Conservation (phyloP, 495 filamentous ascomycete species). For the Amorphotheca resinae region DNA sequence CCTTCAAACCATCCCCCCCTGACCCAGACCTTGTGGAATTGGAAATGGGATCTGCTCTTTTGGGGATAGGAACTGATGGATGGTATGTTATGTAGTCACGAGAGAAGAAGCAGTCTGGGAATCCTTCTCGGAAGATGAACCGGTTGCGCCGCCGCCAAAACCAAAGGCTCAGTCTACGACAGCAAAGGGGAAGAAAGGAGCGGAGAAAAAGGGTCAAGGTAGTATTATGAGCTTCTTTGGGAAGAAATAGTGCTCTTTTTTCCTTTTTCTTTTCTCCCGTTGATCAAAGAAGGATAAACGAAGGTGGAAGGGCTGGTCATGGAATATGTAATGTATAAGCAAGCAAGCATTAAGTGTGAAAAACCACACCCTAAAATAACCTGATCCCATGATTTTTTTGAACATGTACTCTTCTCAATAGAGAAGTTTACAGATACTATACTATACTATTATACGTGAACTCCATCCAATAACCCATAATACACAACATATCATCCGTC, state of each 20-base stretch:
- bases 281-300: too few relatives aligned
- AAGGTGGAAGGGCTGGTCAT: too few relatives aligned
- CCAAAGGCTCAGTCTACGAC: constrained; percentile 25
- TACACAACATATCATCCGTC: background rate
- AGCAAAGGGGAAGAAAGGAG: constrained; percentile 45
- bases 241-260: constrained; percentile 50
- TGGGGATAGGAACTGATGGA: background rate
- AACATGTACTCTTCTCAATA: too few relatives aligned
- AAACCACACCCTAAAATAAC: too few relatives aligned
- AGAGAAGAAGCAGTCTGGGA: constrained; percentile 84
- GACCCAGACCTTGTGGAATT: too few relatives aligned
- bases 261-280: too few relatives aligned
- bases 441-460: background rate
- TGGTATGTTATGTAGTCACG: constrained; percentile 58
- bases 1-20: background rate
- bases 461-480: background rate
- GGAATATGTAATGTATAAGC: too few relatives aligned
- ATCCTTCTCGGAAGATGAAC: constrained; percentile 85
- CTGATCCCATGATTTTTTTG: too few relatives aligned
- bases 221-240: constrained; percentile 92
- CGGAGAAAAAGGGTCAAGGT: constrained; percentile 56
- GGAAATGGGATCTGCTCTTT: too few relatives aligned
- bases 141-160: constrained; percentile 46
- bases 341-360: too few relatives aligned
- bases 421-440: too few relatives aligned